phyloP scores from a whole-genome alignment of 441 rosid genomes.

The Cnidoscolus chayamansa region DNA sequence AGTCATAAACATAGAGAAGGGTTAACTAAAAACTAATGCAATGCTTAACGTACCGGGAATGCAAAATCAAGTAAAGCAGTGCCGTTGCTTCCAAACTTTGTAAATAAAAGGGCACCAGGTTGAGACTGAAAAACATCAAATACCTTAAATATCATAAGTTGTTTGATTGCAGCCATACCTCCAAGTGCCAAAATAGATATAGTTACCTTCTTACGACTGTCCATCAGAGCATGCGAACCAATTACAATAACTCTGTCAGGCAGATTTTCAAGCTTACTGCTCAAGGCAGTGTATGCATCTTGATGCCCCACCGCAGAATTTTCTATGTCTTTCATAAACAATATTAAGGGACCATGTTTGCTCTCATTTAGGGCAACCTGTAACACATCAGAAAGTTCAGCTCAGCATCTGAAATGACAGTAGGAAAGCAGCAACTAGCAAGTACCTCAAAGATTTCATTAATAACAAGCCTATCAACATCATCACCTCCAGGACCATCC shows the following conservation, averaged over 20 bases:
- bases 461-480: slow-evolving; percentile 73
- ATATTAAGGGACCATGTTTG: slow-evolving; percentile 63
- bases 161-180: slow-evolving; percentile 1
- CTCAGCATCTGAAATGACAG: slow-evolving; percentile 16
- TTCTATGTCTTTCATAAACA: slow-evolving; percentile 91
- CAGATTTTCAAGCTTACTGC: slow-evolving; percentile 74
- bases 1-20: neutral
- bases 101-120: slow-evolving; percentile 92
- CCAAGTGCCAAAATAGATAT: slow-evolving; percentile 6
- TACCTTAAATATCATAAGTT: neutral
- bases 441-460: slow-evolving; percentile 91
- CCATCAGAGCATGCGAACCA: slow-evolving; percentile 88
- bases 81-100: slow-evolving; percentile 94
- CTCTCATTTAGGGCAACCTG: slow-evolving; percentile 79
- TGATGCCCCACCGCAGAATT: slow-evolving; percentile 76
- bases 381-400: slow-evolving; percentile 26
- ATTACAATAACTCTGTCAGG: slow-evolving; percentile 74
- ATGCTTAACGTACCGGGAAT: slow-evolving; percentile 64
- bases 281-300: slow-evolving; percentile 64
- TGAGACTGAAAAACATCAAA: slow-evolving; percentile 62
- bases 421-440: slow-evolving; percentile 17
- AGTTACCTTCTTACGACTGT: slow-evolving; percentile 83
- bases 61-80: slow-evolving; percentile 92
- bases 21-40: neutral
- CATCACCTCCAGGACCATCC: slow-evolving; percentile 81